Conservation (phyloP, 1,139 yeast species). For the Kodamaea arcana region DNA sequence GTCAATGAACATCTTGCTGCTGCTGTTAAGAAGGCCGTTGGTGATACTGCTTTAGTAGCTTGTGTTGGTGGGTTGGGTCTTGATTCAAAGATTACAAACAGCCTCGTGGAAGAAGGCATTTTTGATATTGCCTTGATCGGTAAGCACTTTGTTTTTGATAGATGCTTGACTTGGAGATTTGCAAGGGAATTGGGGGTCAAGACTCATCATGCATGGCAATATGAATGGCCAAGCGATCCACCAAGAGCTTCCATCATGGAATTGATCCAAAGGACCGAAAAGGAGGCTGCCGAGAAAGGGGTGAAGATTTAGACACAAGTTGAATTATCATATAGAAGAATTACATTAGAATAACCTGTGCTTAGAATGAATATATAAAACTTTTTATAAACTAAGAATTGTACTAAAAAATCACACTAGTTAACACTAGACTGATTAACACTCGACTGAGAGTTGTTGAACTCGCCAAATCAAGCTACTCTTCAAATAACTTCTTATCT, state of each 20-base stretch:
- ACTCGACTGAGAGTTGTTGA: no score
- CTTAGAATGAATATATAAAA: no score
- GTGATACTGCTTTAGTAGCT: constrained; percentile 38
- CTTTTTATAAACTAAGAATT: no score
- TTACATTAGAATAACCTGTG: no score
- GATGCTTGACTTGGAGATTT: constrained; percentile 45
- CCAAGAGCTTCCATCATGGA: constrained; percentile 6
- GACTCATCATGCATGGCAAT: constrained; percentile 36
- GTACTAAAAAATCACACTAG: no score
- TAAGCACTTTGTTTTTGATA: constrained; percentile 40
- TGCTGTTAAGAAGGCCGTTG: constrained; percentile 41
- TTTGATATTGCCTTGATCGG: constrained; percentile 50
- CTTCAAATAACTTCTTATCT: no score
- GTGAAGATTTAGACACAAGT: neutral
- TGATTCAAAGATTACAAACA: constrained; percentile 28
- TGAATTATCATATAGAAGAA: no score
- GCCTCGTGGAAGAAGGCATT: constrained; percentile 34
- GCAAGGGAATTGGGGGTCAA: constrained; percentile 47
- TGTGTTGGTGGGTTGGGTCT: constrained; percentile 44
- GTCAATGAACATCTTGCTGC: constrained; percentile 38
- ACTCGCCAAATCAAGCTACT: no score
- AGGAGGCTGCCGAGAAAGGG: constrained; percentile 5
- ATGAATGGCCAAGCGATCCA: constrained; percentile 22
- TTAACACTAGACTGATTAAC: no score
- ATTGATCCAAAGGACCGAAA: constrained; percentile 7